phyloP scores from a whole-genome alignment of 2,329 filamentous ascomycete species.

The Didymella arachidicola region DNA sequence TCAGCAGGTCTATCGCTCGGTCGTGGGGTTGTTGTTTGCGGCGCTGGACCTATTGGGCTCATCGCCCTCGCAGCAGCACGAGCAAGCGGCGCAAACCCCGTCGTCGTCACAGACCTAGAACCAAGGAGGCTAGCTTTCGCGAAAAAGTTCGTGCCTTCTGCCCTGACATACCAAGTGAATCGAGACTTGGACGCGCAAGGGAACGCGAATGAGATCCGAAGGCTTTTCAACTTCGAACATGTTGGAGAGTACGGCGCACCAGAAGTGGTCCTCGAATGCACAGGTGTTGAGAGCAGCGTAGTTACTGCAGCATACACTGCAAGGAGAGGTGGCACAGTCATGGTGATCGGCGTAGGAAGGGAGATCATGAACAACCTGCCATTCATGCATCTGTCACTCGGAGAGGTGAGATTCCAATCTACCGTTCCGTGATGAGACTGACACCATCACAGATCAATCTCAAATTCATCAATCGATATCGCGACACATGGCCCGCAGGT shows the following conservation, averaged over 20 bases:
- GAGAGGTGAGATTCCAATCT: constrained; percentile 56
- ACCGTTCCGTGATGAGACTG: background rate
- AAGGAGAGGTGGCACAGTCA: constrained; percentile 65
- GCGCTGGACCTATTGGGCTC: constrained; percentile 70
- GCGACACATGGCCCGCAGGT: constrained; percentile 73
- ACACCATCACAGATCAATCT: constrained; percentile 63
- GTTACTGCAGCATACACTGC: constrained; percentile 65
- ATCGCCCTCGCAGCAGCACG: constrained; percentile 67
- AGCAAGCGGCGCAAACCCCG: constrained; percentile 68
- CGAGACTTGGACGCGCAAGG: constrained; percentile 55
- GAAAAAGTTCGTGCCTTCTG: constrained; percentile 63
- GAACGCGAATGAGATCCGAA: constrained; percentile 62
- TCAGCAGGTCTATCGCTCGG: constrained; percentile 63
- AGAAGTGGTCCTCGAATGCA: constrained; percentile 69
- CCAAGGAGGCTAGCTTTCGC: constrained; percentile 65
- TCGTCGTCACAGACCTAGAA: constrained; percentile 71
- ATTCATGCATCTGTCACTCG: constrained; percentile 71
- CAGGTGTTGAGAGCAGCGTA: constrained; percentile 70
- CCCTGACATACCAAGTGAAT: constrained; percentile 63
- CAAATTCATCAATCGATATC: constrained; percentile 74
- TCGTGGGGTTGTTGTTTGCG: constrained; percentile 58
- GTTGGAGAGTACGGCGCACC: constrained; percentile 64
- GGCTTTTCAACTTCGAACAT: constrained; percentile 58
- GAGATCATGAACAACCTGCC: constrained; percentile 70
- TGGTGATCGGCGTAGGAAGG: constrained; percentile 70